A percentile compares a stretch with the other conserved stretches of the same genome.
phyloP scores from a whole-genome alignment of 352 stramenopile genomes.

The Globisporangium abappressorium region DNA sequence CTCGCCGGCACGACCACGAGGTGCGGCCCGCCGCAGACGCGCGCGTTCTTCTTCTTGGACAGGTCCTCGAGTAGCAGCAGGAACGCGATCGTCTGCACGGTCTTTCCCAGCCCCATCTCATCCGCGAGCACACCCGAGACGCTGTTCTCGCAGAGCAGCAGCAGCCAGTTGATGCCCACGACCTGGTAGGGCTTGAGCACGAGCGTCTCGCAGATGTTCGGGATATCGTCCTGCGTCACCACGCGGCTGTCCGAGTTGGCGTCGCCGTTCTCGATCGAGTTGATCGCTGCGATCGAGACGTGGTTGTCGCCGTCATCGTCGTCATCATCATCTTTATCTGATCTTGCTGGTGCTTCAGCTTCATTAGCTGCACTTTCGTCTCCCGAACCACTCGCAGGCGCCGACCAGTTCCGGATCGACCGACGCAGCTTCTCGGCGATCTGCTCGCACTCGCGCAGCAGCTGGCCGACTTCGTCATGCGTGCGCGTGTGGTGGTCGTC shows the following conservation, averaged over 20 bases:
- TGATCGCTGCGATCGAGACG: constrained; percentile 58
- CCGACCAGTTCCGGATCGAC: constrained; percentile 65
- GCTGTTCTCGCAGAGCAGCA: constrained; percentile 74
- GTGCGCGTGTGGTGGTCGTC: constrained; percentile 53
- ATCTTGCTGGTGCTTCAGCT: neutral
- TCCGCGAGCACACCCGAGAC: constrained; percentile 79
- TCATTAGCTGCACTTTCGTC: neutral
- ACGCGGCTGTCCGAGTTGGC: constrained; percentile 32
- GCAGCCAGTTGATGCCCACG: constrained; percentile 81
- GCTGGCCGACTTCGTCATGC: constrained; percentile 68
- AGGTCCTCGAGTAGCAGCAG: constrained; percentile 58
- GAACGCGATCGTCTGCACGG: constrained; percentile 84
- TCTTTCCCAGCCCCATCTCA: constrained; percentile 95
- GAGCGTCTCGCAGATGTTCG: constrained; percentile 59
- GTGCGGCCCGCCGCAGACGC: constrained; percentile 62
- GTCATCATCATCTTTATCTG: constrained; percentile 18
- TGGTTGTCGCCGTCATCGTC: constrained; percentile 32
- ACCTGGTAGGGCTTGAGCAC: constrained; percentile 86
- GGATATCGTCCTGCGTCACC: constrained; percentile 70
- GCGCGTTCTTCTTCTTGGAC: constrained; percentile 26
- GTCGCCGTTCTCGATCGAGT: constrained; percentile 12
- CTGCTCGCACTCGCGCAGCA: constrained; percentile 60
- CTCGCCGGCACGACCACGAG: constrained; percentile 92
- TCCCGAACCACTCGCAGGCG: constrained; percentile 19
- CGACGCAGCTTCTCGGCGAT: constrained; percentile 58